Evolutionary conservation across 805 yeast species (phyloP), one percentile per base, ranked within the genome.

Genomic region (Ogataea minuta): DNA sequence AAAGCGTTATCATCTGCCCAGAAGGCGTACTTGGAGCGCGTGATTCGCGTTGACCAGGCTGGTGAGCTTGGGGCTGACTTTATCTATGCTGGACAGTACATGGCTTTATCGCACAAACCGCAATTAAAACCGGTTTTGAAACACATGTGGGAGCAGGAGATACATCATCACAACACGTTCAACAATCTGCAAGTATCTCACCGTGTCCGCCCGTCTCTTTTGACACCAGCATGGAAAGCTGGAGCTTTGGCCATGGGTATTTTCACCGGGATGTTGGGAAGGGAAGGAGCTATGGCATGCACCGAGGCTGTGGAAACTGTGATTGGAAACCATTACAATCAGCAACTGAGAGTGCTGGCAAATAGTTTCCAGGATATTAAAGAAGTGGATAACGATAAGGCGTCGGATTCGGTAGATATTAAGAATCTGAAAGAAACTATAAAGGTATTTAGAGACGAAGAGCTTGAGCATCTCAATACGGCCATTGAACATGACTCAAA

Each of bases 251-350:
- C 81, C 0, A 71, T 93, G 68, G 99, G 99, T 3, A 77, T 79
- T 1, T 84, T 81, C 1, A 93, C 98, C 0, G 97, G 96, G 0
- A 52, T 84, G 38, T 63, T 89, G 46, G 83, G 96, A 12, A 87
- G 88, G 56, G 96, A 91, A 59, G 97, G 96, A 2, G 98, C 99
- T 2, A 93, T 93, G 99, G 98, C 99, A 1, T 93, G 99, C 60
- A 93, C 99, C 0, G 98, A 90, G 44, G 98, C 98, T 0, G 98
- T 93, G 2, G 99, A 93, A 63, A 93, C 99, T 0, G 98, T 93
- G 5, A 93, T 93, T 60, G 99, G 99, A 2, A 85, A 86, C 2
- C 99, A 93, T 60, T 93, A 93, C 64, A 93, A 93, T 59, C 81
- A 80, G 45, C 99, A 93, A 61, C 68, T 93, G 49, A 71, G 99